Evolutionary conservation across 2,329 filamentous ascomycete species (phyloP).

Genomic region (Diaporthe velutina): DNA sequence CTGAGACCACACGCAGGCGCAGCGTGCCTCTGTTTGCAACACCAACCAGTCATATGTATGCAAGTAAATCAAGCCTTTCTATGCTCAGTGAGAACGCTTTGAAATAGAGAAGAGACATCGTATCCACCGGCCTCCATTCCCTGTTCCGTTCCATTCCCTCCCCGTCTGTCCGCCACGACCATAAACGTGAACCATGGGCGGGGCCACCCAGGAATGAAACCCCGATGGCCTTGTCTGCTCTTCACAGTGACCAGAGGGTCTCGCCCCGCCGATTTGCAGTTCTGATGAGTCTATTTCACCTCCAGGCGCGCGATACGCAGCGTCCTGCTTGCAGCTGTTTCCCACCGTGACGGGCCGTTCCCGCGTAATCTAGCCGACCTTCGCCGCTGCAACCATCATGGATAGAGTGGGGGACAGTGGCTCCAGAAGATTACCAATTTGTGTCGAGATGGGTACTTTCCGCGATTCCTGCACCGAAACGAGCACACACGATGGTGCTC

Average conservation of each 20-base stretch:
- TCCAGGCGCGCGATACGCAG: slow-evolving; percentile 30
- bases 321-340: slow-evolving; percentile 10
- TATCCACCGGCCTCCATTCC: not conserved
- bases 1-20: slow-evolving; percentile 4
- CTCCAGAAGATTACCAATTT: not conserved
- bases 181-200: not conserved
- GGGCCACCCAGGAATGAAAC: not conserved
- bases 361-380: not conserved
- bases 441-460: slow-evolving; percentile 5
- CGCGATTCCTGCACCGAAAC: not conserved
- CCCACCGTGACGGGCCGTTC: not conserved
- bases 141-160: not conserved
- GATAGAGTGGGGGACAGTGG: not conserved
- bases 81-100: not conserved
- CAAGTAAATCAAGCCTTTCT: slow-evolving; percentile 6
- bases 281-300: not conserved
- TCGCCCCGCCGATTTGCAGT: not conserved
- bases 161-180: not conserved
- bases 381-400: not conserved
- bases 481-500: slow-evolving; percentile 12
- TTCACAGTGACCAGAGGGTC: not conserved
- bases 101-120: not conserved
- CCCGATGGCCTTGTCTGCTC: not conserved
- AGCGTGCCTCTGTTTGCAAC: not conserved
- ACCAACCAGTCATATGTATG: slow-evolving; percentile 1